Base-by-base conservation (phyloP, 2,329 filamentous ascomycete genomes). In the Aspergillus tamarii region DNA sequence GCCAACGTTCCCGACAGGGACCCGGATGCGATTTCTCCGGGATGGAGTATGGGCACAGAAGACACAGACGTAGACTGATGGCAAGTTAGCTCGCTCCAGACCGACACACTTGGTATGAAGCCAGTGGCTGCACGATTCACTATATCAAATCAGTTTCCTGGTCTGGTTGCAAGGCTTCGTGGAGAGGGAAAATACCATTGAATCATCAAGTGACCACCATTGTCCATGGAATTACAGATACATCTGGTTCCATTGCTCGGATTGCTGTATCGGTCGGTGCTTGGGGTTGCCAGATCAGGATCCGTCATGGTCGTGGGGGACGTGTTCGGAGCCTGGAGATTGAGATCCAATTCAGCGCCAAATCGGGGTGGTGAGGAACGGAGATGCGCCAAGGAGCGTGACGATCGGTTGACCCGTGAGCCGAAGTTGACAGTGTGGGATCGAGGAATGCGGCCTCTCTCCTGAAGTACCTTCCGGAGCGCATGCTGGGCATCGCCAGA, bases 61-160 rank as follows among this genome's bases (percentile, higher is more conserved):
- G 46, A 82, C 74, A 70, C 84, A 86, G 14, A 84, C 79, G 67
- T 84, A 85, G 34, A 82, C 75, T 1, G 81, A 80, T 11, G 80
- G 76, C 26, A 84, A 74, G 59, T 80, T 81, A 43, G 80, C 78
- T 21, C 78, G 74, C 61, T 84, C 81, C 19, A 88, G 73, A 2
- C 86, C 85, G 26, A 88, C 81, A 68, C 87, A 89, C 60, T 80
- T 80, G 36, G 84, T 84, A 69, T 89, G 87, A 34, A 87, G 78
- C 84, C 85, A 89, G 68, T 88, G 87, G n/a, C 80, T 84, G 76
- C 87, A 89, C 28, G 84, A 85, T 73, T 87, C 84, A 76, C 87
- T 84, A 65, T 28, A 61, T 56, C 39, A 53, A 19, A 55, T 23
- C 30, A 43, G 34, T 32, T 12, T 28, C 34, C 19, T 26, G 12